Percentiles rank a stretch among this genome's conserved stretches.
Evolutionary conservation across 2,329 filamentous ascomycete species (phyloP).

Genomic region (Alternaria infectoria): DNA sequence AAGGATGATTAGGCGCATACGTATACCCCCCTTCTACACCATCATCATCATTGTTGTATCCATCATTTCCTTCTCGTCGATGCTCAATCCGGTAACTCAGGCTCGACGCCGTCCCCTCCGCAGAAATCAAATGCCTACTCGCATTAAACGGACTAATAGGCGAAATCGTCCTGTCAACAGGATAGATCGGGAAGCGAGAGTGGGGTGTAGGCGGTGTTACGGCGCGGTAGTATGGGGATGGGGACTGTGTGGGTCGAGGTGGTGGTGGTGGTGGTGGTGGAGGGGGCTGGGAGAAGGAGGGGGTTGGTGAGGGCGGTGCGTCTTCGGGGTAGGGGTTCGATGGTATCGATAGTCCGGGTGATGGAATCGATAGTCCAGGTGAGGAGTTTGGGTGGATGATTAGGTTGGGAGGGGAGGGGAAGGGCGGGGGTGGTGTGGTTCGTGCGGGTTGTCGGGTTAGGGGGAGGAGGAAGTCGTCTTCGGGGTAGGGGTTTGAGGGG

Average conservation of each 20-base stretch:
- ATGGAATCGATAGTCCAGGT: background rate
- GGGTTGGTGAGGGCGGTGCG: background rate
- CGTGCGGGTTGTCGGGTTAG: background rate
- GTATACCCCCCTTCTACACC: background rate
- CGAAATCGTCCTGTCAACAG: background rate
- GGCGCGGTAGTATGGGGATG: background rate
- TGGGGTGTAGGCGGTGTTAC: background rate
- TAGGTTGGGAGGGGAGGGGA: background rate
- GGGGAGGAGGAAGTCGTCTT: conserved; percentile 4
- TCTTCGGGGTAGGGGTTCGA: conserved; percentile 1
- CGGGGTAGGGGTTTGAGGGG: conserved; percentile 1
- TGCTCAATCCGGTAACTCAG: background rate
- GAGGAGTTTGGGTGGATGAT: background rate
- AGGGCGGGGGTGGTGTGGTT: background rate
- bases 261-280: background rate
- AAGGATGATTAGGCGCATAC: background rate
- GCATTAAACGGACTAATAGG: background rate
- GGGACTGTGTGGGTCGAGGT: background rate
- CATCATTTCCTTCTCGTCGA: background rate
- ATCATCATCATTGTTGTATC: background rate
- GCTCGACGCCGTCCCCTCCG: background rate
- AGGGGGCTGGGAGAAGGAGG: conserved; percentile 4
- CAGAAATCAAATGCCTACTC: background rate
- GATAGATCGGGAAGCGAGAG: conserved; percentile 3
- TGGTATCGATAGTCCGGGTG: background rate